These are phyloP conservation scores for Diplosphaera chodatii DNA, from an alignment of 139 green algal genomes.

Conservation along the genomic window DNA sequence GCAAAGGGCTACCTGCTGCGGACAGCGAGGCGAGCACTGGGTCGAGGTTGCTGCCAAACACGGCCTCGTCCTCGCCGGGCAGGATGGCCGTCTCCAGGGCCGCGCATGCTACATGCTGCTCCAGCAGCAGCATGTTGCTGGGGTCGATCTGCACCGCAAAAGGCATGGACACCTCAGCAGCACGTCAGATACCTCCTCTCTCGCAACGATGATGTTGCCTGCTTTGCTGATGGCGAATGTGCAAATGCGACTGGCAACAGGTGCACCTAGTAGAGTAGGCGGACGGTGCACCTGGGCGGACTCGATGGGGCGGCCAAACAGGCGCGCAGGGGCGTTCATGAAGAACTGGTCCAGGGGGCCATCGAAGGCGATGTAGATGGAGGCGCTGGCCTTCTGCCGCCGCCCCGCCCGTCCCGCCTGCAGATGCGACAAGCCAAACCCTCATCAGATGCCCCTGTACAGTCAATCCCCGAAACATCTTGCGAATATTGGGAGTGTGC, in stretches of 20 bases:
- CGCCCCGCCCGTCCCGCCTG: conserved; percentile 84
- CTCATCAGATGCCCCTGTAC: no score
- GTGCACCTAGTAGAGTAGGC: no score
- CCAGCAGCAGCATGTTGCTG: conserved; percentile 59
- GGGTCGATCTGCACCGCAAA: conserved; percentile 73
- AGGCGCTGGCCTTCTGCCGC: conserved; percentile 59
- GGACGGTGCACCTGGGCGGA: conserved; percentile 40
- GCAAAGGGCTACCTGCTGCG: no score
- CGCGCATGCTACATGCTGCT: conserved; percentile 77
- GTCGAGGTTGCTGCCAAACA: conserved; percentile 10
- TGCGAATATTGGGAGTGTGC: no score
- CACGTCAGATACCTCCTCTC: no score
- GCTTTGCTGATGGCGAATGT: no score
- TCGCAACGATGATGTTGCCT: no score
- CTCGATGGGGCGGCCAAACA: conserved; percentile 80
- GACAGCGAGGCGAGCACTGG: background rate
- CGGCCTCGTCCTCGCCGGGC: conserved; percentile 16
- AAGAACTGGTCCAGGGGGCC: conserved; percentile 94
- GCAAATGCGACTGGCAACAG: no score
- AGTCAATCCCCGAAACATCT: no score
- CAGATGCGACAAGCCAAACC: no score
- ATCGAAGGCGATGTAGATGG: conserved; percentile 86
- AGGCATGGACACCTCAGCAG: no score
- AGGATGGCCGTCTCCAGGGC: conserved; percentile 64
- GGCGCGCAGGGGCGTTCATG: conserved; percentile 66